These are phyloP conservation scores for Deinandra increscens DNA, from an alignment of 129 eudicot genomes.

Conservation along the genomic window DNA sequence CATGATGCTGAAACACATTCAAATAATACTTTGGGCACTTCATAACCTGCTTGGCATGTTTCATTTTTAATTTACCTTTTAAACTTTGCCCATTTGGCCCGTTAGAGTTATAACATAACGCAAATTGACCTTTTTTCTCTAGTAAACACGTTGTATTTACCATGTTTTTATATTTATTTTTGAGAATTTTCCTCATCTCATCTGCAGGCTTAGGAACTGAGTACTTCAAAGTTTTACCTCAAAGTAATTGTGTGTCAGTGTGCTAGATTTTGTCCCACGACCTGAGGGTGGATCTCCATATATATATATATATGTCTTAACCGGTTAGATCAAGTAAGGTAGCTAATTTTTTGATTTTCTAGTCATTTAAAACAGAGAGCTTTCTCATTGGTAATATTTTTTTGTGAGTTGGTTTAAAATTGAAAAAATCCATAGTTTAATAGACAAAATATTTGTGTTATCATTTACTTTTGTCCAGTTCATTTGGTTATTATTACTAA, in stretches of 20 bases:
- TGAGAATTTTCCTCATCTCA: not conserved
- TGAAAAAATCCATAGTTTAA: conserved; percentile 6
- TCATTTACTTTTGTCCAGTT: not conserved
- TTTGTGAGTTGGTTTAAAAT: not conserved
- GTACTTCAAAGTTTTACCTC: conserved; percentile 85
- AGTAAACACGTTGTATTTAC: not conserved
- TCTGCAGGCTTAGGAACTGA: conserved; percentile 79
- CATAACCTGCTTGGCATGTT: not conserved
- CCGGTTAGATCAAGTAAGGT: conserved; percentile 81
- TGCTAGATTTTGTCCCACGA: conserved; percentile 76
- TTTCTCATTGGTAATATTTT: not conserved
- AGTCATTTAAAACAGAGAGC: not conserved
- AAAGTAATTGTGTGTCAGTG: conserved; percentile 97
- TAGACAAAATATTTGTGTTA: not conserved
- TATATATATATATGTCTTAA: conserved; percentile 73
- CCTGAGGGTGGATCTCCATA: conserved; percentile 62
- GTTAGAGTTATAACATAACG: not conserved
- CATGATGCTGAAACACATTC: not conserved
- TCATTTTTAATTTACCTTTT: not conserved
- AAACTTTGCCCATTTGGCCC: not conserved
- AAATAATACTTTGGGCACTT: not conserved
- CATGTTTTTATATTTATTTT: not conserved
- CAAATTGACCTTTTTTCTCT: not conserved
- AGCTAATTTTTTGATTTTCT: too few relatives aligned
- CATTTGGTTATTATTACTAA: not conserved